Conservation (phyloP, 208 protist genomes). For the Angomonas deanei region DNA sequence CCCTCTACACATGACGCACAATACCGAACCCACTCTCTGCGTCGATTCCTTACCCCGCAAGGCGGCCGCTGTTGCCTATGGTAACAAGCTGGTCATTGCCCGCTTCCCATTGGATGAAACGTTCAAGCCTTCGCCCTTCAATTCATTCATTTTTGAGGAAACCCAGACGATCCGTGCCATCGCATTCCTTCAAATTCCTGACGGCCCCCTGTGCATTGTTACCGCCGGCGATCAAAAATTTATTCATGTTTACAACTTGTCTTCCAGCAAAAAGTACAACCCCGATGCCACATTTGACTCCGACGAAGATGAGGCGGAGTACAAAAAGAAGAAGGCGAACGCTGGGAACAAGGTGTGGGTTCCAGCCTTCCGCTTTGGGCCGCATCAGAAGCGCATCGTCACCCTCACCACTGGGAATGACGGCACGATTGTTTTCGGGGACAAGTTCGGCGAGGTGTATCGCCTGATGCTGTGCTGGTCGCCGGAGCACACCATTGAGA, state of each 20-base stretch:
- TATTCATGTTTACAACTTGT: constrained; percentile 74
- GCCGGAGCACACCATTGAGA: constrained; percentile 40
- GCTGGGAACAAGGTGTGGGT: constrained; percentile 16
- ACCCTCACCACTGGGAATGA: constrained; percentile 46
- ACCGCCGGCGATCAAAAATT: constrained; percentile 68
- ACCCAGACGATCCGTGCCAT: constrained; percentile 65
- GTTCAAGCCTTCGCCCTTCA: constrained; percentile 20
- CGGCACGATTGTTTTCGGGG: constrained; percentile 70
- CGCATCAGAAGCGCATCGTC: constrained; percentile 81
- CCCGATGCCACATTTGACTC: constrained; percentile 20
- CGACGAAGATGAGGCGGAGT: constrained; percentile 9
- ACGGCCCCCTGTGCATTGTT: constrained; percentile 63
- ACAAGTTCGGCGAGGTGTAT: constrained; percentile 89
- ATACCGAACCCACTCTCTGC: constrained; percentile 35
- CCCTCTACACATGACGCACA: neutral
- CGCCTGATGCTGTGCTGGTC: constrained; percentile 52
- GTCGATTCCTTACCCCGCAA: constrained; percentile 35
- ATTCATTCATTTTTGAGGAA: constrained; percentile 59
- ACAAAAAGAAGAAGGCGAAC: neutral
- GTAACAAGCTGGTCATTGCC: constrained; percentile 46
- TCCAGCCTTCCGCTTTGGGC: constrained; percentile 62
- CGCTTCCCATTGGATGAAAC: constrained; percentile 28
- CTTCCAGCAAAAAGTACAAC: constrained; percentile 29
- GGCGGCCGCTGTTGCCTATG: constrained; percentile 49
- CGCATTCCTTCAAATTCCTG: constrained; percentile 48